Conservation (phyloP, 2,329 filamentous ascomycete species). For the Aspergillus sp. region DNA sequence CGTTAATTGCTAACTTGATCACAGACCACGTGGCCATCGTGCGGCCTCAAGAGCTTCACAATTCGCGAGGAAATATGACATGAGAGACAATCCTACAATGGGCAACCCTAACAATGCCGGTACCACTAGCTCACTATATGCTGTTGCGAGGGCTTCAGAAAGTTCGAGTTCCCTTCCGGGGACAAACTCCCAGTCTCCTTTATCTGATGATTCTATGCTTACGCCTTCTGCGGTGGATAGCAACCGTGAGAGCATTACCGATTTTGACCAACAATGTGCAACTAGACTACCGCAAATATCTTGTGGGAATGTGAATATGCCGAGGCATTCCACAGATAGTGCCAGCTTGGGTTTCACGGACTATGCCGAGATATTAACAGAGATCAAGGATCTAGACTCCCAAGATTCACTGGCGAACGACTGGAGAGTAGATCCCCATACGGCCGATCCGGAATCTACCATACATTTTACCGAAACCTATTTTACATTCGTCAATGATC, state of each 20-base stretch:
- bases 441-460: conserved; percentile 50
- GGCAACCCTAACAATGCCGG: conserved; percentile 20
- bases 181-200: conserved; percentile 32
- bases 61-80: conserved; percentile 22
- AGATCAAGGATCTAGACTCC: conserved; percentile 28
- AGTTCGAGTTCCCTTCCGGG: conserved; percentile 32
- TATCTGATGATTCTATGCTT: conserved; percentile 29
- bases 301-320: conserved; percentile 15
- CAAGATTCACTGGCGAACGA: conserved; percentile 35
- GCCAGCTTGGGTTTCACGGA: conserved; percentile 20
- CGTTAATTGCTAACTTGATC: background rate
- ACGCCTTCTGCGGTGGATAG: conserved; percentile 28
- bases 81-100: conserved; percentile 21
- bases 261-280: conserved; percentile 27
- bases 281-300: conserved; percentile 21
- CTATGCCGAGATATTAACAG: conserved; percentile 33
- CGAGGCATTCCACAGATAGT: conserved; percentile 12
- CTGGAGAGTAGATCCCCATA: conserved; percentile 57
- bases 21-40: conserved; percentile 37
- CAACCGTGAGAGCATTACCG: conserved; percentile 25
- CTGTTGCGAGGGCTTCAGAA: conserved; percentile 29
- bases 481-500: conserved; percentile 57
- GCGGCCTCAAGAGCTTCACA: conserved; percentile 26
- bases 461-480: conserved; percentile 56
- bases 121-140: conserved; percentile 28